phyloP scores from a whole-genome alignment of 2,329 filamentous ascomycete genomes.

The Colletotrichum sp. region DNA sequence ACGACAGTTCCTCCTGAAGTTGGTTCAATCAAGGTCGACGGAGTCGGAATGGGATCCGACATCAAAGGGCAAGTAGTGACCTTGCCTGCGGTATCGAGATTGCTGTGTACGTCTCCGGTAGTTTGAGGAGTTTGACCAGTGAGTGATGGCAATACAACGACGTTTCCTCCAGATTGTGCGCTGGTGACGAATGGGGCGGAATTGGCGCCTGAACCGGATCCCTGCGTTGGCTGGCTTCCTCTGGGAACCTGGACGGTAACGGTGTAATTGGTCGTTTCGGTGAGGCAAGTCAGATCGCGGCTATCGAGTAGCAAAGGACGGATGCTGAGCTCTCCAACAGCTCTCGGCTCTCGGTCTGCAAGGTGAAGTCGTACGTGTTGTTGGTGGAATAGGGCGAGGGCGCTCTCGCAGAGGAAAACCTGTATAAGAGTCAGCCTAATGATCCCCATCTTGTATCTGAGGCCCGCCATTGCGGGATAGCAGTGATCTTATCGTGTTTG shows the following conservation, averaged over 20 bases:
- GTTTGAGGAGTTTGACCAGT: constrained; percentile 34
- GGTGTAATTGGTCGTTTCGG: constrained; percentile 14
- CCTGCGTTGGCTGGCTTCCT: constrained; percentile 1
- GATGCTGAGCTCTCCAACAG: neutral
- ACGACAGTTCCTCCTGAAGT: neutral
- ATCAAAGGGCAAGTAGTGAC: constrained; percentile 28
- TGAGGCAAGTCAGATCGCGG: constrained; percentile 10
- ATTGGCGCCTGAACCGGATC: constrained; percentile 2
- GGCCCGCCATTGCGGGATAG: constrained; percentile 11
- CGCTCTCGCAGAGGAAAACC: constrained; percentile 12
- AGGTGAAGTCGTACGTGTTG: constrained; percentile 18
- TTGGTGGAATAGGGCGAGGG: constrained; percentile 11
- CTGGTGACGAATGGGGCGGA: constrained; percentile 30
- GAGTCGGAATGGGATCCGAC: constrained; percentile 38
- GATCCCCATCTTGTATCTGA: neutral
- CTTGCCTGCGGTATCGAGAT: constrained; percentile 22
- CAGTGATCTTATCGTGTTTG: neutral
- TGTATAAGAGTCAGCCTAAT: constrained; percentile 19
- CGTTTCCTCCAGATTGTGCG: constrained; percentile 28
- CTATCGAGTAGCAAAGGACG: constrained; percentile 1
- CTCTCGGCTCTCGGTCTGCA: constrained; percentile 20
- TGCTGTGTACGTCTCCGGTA: constrained; percentile 31
- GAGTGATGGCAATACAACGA: constrained; percentile 32
- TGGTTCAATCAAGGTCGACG: constrained; percentile 36
- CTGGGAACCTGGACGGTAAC: constrained; percentile 7